Base-by-base conservation (phyloP, 345 rosid genomes). In the Eutrema heterophyllum region DNA sequence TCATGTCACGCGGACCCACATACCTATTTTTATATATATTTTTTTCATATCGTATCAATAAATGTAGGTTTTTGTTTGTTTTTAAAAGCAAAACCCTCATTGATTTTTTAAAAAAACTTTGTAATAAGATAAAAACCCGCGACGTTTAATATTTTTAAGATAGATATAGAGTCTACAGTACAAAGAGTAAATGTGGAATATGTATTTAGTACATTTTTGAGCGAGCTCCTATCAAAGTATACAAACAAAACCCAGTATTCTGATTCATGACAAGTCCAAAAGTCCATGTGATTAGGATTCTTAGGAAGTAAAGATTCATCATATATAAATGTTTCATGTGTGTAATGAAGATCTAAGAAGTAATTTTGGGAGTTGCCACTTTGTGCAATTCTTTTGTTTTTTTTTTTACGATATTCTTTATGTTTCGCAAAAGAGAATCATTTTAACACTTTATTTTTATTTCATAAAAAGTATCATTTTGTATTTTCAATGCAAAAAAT, bases 1-100 rank as follows among this genome's bases (percentile, higher is more conserved):
- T 67, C 68, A 51, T 75, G 48, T 75, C 73, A 75, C 68, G 63
- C 32, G 53, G 78, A 33, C 62, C 44, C 78, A 59, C 46, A 40
- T 39, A n/a, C 54, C 11, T 14, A 35, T 57, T 13, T 45, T 9
- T 7, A 8, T 24, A 18, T 3, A 14, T 10, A 35, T 6, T 16
- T 5, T 29, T 29, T 9, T 39, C 53, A 55, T 55, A 7, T 41
- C 4, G 15, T 41, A n/a, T n/a, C n/a, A n/a, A n/a, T n/a, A n/a
- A n/a, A n/a, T n/a, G n/a, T n/a, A n/a, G n/a, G n/a, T n/a, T n/a
- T n/a, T n/a, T n/a, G n/a, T n/a, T n/a, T n/a, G n/a, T n/a, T n/a
- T n/a, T n/a, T n/a, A n/a, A n/a, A n/a, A n/a, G n/a, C n/a, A n/a
- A n/a, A n/a, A n/a, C n/a, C n/a, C n/a, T n/a, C n/a, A n/a, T n/a